Conservation (phyloP, 768 basidiomycete genomes). For the Mycena polygramma region DNA sequence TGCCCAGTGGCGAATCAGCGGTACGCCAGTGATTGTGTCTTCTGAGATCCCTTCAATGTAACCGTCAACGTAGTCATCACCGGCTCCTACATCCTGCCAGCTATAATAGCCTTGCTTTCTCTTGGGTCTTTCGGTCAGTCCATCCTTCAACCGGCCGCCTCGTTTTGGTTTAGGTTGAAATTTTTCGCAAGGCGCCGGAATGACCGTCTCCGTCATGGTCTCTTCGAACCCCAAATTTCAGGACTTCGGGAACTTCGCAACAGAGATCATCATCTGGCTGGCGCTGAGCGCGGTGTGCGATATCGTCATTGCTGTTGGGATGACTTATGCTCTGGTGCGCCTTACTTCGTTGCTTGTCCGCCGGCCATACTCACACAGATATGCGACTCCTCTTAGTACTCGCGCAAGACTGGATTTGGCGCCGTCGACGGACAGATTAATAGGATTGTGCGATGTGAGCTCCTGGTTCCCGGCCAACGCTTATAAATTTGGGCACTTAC, state of each 20-base stretch:
- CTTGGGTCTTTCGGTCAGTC: conserved; percentile 21
- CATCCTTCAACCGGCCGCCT: background rate
- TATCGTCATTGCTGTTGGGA: conserved; percentile 23
- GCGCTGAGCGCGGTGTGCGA: conserved; percentile 23
- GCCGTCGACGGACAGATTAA: conserved; percentile 22
- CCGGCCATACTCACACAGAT: background rate
- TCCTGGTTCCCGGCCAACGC: background rate
- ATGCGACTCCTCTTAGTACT: background rate
- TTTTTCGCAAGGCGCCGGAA: background rate
- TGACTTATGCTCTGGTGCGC: conserved; percentile 23
- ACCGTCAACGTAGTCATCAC: conserved; percentile 23
- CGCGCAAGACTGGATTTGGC: conserved; percentile 18
- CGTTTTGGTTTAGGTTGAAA: too few relatives aligned
- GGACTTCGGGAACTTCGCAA: conserved; percentile 5
- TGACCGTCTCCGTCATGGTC: conserved; percentile 11
- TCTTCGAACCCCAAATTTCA: background rate
- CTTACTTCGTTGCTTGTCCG: background rate
- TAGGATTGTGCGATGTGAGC: conserved; percentile 29
- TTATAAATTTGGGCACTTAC: background rate
- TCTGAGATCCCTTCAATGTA: background rate
- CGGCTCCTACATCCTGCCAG: conserved; percentile 15
- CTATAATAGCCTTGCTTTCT: conserved; percentile 19
- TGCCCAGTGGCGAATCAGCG: conserved; percentile 28
- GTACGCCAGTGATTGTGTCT: background rate
- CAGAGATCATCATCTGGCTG: conserved; percentile 19